These are phyloP conservation scores for Kodamaea fukazawae DNA, from an alignment of 805 yeast genomes.

Conservation along the genomic window DNA sequence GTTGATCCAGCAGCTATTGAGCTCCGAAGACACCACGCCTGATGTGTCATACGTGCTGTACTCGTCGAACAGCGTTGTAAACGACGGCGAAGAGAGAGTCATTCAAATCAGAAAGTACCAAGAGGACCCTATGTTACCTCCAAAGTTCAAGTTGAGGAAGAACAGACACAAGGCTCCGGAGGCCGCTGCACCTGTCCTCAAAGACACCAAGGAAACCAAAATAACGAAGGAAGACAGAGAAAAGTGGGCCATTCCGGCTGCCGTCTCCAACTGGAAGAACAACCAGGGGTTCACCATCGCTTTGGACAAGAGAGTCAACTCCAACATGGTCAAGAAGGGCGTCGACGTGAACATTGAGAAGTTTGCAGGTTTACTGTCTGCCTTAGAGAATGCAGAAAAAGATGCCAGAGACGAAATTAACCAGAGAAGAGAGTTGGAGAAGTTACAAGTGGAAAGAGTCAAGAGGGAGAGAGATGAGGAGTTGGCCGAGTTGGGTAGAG, in stretches of 20 bases:
- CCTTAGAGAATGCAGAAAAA: slow-evolving; percentile 49
- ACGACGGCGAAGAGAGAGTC: slow-evolving; percentile 27
- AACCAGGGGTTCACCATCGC: slow-evolving; percentile 85
- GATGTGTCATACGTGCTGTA: slow-evolving; percentile 21
- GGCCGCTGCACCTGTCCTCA: slow-evolving; percentile 63
- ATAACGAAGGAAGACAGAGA: slow-evolving; percentile 70
- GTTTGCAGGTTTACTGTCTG: slow-evolving; percentile 62
- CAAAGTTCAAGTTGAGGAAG: slow-evolving; percentile 68
- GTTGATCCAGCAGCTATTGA: slow-evolving; percentile 51
- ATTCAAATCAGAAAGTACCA: slow-evolving; percentile 66
- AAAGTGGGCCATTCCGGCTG: slow-evolving; percentile 86
- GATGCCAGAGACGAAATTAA: slow-evolving; percentile 28
- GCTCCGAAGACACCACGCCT: slow-evolving; percentile 29
- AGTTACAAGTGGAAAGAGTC: slow-evolving; percentile 22
- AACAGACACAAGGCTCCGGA: slow-evolving; percentile 64
- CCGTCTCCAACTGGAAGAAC: slow-evolving; percentile 94
- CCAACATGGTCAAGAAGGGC: slow-evolving; percentile 24
- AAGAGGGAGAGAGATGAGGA: slow-evolving; percentile 29
- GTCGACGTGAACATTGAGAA: slow-evolving; percentile 51
- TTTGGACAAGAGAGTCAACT: slow-evolving; percentile 63
- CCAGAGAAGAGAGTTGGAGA: slow-evolving; percentile 17
- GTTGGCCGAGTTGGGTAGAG: slow-evolving; percentile 19
- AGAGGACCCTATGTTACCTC: slow-evolving; percentile 85
- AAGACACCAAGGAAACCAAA: slow-evolving; percentile 33
- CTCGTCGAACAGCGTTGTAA: slow-evolving; percentile 15